A percentile compares a stretch with the other conserved stretches of the same genome.
These are phyloP conservation scores for Solioccasus polychromus DNA, from an alignment of 768 basidiomycete species.

Conservation along the genomic window DNA sequence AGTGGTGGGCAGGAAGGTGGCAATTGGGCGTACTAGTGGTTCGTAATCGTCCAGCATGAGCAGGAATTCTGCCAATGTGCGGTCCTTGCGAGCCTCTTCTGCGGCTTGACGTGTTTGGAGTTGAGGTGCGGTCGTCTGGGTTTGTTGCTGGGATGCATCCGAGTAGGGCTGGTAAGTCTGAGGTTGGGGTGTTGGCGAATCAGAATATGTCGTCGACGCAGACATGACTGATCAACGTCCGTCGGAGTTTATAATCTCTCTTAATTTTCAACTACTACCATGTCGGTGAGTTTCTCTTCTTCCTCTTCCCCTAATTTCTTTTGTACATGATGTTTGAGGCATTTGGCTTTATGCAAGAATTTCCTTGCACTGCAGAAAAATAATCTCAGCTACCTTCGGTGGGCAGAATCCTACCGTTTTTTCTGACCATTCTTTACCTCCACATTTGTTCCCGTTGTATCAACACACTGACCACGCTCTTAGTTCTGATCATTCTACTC, in stretches of 20 bases:
- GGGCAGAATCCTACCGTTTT: constrained; percentile 44
- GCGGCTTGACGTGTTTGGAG: constrained; percentile 63
- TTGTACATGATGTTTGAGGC: constrained; percentile 80
- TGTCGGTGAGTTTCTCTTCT: constrained; percentile 23
- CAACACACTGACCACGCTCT: constrained; percentile 17
- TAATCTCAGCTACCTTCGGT: constrained; percentile 91
- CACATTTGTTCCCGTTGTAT: not conserved
- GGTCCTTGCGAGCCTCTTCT: constrained; percentile 83
- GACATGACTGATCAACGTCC: constrained; percentile 28
- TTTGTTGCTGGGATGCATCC: constrained; percentile 23
- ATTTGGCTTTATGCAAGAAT: constrained; percentile 83
- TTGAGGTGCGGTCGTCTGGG: constrained; percentile 20
- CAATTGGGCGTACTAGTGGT: constrained; percentile 65
- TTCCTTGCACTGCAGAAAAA: constrained; percentile 74
- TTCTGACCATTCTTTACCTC: constrained; percentile 33
- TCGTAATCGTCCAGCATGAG: constrained; percentile 97
- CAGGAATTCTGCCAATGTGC: constrained; percentile 89
- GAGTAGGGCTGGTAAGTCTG: constrained; percentile 18
- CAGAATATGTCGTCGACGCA: constrained; percentile 28
- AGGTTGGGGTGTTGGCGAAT: constrained; percentile 31
- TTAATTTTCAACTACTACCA: too few species aligned
- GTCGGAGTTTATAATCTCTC: constrained; percentile 30
- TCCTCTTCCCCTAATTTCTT: constrained; percentile 1
- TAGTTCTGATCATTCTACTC: not conserved
- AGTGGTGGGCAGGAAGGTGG: not conserved